These are phyloP conservation scores for Eucalyptus tenuipes DNA, from an alignment of 345 rosid genomes.

Conservation along the genomic window DNA sequence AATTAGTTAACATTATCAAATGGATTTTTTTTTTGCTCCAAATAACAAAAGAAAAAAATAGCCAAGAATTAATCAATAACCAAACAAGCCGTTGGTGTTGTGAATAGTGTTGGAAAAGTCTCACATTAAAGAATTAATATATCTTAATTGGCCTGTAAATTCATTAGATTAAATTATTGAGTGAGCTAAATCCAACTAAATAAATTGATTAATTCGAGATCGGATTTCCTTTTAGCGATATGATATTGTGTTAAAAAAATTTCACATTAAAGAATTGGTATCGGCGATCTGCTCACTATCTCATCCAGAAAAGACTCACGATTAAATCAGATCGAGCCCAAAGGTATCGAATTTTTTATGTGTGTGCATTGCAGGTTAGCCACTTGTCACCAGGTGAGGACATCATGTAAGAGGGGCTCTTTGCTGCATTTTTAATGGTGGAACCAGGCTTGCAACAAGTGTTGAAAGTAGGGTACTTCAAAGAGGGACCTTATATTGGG, in stretches of 20 bases:
- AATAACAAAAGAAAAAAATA: rapidly evolving
- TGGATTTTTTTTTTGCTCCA: rapidly evolving
- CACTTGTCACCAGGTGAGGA: neutral
- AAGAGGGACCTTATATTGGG: neutral
- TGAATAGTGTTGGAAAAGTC: neutral
- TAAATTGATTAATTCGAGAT: rapidly evolving
- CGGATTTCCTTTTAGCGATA: rapidly evolving
- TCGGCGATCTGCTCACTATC: neutral
- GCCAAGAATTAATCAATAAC: rapidly evolving
- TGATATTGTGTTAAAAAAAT: neutral
- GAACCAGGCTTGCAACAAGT: neutral
- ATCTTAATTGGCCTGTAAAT: neutral
- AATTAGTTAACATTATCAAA: rapidly evolving
- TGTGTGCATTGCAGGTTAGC: neutral
- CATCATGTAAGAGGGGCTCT: neutral
- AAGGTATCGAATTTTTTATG: rapidly evolving
- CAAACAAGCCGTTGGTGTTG: neutral
- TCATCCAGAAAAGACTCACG: neutral
- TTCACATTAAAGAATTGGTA: neutral
- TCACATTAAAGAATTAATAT: rapidly evolving
- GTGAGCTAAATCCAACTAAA: rapidly evolving
- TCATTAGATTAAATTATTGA: neutral
- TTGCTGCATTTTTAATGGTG: neutral
- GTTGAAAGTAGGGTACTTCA: neutral
- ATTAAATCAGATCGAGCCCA: neutral